These are phyloP conservation scores for Silybum marianum DNA, from an alignment of 129 eudicot genomes.

Conservation along the genomic window DNA sequence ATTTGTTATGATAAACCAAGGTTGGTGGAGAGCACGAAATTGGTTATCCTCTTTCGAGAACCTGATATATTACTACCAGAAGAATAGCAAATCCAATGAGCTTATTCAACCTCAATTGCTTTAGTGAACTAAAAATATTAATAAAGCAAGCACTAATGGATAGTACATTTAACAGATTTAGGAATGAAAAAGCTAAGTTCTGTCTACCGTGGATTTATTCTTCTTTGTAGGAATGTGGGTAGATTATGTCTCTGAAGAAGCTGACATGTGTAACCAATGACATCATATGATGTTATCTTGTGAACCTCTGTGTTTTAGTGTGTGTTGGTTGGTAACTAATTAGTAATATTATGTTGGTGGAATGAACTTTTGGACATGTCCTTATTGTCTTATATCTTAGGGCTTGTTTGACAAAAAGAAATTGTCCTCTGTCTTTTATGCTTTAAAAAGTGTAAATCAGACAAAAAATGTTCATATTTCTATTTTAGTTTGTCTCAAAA, in stretches of 20 bases:
- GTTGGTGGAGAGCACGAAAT: not conserved
- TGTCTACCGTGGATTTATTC: not conserved
- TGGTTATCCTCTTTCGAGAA: not conserved
- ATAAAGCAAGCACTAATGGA: not conserved
- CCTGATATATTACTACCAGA: not conserved
- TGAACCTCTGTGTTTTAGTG: not conserved
- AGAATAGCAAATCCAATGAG: not conserved
- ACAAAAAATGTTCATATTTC: not conserved
- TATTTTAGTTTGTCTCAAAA: no score
- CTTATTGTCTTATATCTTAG: not conserved
- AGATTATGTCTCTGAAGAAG: not conserved
- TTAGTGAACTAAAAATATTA: no score
- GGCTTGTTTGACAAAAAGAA: not conserved
- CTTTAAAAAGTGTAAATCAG: no score
- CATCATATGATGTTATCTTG: not conserved
- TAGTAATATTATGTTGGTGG: not conserved
- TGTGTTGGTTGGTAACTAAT: no score
- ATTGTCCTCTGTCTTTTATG: no score
- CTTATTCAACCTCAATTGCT: not conserved
- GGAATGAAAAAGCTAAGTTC: not conserved
- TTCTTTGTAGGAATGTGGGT: not conserved
- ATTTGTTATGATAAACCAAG: not conserved
- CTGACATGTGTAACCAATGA: not conserved
- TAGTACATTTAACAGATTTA: no score
- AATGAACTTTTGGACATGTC: not conserved